Percentiles rank a stretch among this genome's conserved stretches.
These are phyloP conservation scores for Striga asiatica DNA, from an alignment of 257 asterid genomes.

Conservation along the genomic window DNA sequence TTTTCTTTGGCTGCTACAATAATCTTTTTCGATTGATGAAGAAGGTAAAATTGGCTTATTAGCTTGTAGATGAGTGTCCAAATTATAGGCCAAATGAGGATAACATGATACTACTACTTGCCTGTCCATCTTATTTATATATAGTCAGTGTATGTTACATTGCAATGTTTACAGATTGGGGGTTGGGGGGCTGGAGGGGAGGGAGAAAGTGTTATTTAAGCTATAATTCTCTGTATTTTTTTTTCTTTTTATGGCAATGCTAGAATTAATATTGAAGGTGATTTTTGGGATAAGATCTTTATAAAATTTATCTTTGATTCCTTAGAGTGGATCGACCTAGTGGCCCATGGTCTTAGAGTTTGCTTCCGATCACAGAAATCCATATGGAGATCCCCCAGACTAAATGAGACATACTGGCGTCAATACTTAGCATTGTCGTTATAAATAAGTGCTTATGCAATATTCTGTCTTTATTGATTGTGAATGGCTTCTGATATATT, in stretches of 20 bases:
- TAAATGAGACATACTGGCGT: neutral
- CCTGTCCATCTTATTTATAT: neutral
- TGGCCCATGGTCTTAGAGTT: too few species aligned
- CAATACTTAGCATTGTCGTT: conserved; percentile 1
- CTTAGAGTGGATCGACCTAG: too few species aligned
- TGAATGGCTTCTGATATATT: conserved; percentile 13
- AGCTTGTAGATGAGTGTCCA: conserved; percentile 9
- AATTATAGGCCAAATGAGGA: conserved; percentile 4
- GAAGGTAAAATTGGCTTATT: conserved; percentile 46
- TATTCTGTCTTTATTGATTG: neutral
- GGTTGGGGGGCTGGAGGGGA: too few species aligned
- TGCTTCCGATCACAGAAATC: too few species aligned
- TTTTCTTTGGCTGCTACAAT: conserved; percentile 96
- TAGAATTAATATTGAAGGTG: too few species aligned
- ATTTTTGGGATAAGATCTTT: too few species aligned
- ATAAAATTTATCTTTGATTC: too few species aligned
- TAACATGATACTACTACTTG: neutral
- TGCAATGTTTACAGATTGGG: neutral
- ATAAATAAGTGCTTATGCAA: neutral
- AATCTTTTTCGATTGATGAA: conserved; percentile 94
- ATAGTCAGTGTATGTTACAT: neutral
- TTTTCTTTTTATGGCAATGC: too few species aligned
- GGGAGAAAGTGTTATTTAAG: too few species aligned
- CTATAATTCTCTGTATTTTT: too few species aligned
- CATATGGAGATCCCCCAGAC: neutral